Evolutionary conservation across 306 rosid genomes (phyloP).

Genomic region (Vigna nakashimae): DNA sequence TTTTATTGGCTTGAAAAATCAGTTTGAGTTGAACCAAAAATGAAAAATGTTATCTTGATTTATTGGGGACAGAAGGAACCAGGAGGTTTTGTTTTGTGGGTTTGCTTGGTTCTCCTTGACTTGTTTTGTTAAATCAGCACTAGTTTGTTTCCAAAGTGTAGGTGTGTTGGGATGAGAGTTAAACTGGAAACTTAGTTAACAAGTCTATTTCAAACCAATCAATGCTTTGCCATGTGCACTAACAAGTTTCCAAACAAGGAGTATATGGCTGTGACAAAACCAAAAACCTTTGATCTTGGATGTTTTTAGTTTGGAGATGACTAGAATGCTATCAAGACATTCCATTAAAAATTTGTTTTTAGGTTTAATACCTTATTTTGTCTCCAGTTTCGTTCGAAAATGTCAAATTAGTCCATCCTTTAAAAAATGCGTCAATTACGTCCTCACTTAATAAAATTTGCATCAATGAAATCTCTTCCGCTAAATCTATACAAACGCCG

Average conservation of each 20-base stretch:
- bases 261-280: background rate
- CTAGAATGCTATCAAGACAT: background rate
- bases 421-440: no score
- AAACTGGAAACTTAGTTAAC: constrained; percentile 16
- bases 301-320: background rate
- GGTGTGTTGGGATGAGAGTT: constrained; percentile 42
- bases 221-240: background rate
- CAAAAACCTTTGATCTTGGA: background rate
- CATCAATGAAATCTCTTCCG: no score
- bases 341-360: no score
- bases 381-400: no score
- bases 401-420: no score
- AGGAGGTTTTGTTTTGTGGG: background rate
- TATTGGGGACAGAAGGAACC: constrained; percentile 26
- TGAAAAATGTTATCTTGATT: background rate
- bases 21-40: background rate
- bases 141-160: constrained; percentile 1
- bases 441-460: no score
- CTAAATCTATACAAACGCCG: no score
- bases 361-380: no score
- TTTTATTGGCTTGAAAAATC: background rate
- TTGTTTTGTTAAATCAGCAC: no score
- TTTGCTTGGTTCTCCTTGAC: no score
- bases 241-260: background rate
- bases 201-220: constrained; percentile 32